These are phyloP conservation scores for Apiosordaria backusii DNA, from an alignment of 495 filamentous ascomycete species.

Conservation along the genomic window DNA sequence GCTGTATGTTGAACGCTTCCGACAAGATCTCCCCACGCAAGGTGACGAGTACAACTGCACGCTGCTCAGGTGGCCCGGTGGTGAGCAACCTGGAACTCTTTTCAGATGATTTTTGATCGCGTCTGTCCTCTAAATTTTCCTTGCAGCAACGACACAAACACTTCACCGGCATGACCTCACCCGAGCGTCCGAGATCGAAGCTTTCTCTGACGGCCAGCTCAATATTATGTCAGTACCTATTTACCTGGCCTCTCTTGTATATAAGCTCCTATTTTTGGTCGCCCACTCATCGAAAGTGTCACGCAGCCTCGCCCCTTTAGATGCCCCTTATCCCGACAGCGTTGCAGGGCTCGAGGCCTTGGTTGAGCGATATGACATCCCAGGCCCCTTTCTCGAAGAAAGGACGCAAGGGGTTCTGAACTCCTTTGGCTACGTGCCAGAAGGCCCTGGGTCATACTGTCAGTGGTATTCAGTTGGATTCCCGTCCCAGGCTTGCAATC, in stretches of 20 bases:
- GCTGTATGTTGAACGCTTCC: not conserved
- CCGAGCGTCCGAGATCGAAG: not conserved
- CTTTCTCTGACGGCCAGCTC: not conserved
- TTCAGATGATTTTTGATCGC: not conserved
- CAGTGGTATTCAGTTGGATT: not conserved
- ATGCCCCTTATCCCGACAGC: not conserved
- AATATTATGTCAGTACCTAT: not conserved
- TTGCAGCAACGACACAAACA: not conserved
- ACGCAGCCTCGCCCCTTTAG: not conserved
- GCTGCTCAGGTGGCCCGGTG: not conserved
- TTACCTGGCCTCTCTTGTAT: not conserved
- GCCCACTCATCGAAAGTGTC: not conserved
- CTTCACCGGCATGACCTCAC: not conserved
- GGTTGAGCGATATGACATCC: conserved; percentile 2
- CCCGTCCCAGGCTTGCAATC: not conserved
- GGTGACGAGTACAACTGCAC: not conserved
- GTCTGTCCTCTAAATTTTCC: not conserved
- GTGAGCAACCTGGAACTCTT: not conserved
- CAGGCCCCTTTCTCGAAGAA: not conserved
- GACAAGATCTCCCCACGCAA: not conserved
- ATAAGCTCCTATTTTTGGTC: not conserved
- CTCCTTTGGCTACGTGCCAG: not conserved
- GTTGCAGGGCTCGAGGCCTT: not conserved
- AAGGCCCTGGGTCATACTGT: not conserved
- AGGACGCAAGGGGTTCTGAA: not conserved